phyloP scores from a whole-genome alignment of 768 basidiomycete genomes.

The Agaricus sinodeliciosus region DNA sequence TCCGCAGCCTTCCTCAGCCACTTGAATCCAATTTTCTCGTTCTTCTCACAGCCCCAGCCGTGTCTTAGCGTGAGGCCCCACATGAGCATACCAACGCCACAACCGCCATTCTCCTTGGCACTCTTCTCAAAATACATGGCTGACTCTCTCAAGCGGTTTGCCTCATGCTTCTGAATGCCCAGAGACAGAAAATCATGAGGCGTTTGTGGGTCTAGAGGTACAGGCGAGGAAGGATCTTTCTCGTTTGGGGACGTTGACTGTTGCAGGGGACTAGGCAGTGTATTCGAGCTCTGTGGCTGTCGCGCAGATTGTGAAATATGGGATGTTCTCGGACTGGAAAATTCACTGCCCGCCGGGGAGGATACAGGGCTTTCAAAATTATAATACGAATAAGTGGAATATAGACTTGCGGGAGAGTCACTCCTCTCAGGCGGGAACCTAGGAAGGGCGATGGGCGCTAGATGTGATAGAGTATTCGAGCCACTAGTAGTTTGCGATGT shows the following conservation, averaged over 20 bases:
- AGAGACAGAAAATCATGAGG: constrained; percentile 68
- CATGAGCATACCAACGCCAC: constrained; percentile 89
- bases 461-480: not conserved
- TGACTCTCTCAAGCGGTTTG: constrained; percentile 61
- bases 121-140: constrained; percentile 72
- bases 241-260: not conserved
- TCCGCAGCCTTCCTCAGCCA: constrained; percentile 85
- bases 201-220: constrained; percentile 22
- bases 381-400: constrained; percentile 66
- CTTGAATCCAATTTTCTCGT: constrained; percentile 72
- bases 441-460: constrained; percentile 1
- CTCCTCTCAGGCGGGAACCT: constrained; percentile 6
- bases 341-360: constrained; percentile 32
- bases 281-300: constrained; percentile 6
- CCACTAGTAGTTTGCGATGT: not conserved
- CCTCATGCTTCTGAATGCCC: constrained; percentile 75
- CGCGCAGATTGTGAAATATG: constrained; percentile 6
- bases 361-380: constrained; percentile 40
- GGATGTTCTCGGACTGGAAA: constrained; percentile 14
- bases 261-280: constrained; percentile 5
- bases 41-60: constrained; percentile 82
- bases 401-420: constrained; percentile 25
- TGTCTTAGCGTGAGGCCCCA: constrained; percentile 82
- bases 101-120: constrained; percentile 70
- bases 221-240: not conserved